phyloP scores from a whole-genome alignment of 2,329 filamentous ascomycete species.

The Teratosphaeriaceae sp. region DNA sequence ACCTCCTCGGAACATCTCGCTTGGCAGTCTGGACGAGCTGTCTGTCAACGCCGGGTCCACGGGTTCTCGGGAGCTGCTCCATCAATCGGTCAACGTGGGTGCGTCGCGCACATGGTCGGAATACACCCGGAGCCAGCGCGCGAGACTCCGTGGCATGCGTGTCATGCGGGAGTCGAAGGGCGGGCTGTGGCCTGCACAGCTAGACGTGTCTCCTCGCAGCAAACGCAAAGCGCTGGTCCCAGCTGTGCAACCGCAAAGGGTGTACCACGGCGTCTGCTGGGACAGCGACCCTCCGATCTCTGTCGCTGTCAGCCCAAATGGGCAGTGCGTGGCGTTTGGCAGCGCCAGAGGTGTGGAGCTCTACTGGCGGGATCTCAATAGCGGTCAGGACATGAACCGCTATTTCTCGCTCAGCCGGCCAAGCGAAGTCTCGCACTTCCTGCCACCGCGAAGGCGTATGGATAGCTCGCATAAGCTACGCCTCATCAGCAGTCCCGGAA shows the following conservation, averaged over 20 bases:
- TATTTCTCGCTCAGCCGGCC: constrained; percentile 4
- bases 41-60: constrained; percentile 4
- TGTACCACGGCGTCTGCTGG: constrained; percentile 3
- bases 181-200: not conserved
- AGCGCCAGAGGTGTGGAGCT: constrained; percentile 5
- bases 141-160: constrained; percentile 4
- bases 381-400: constrained; percentile 4
- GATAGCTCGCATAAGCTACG: constrained; percentile 4
- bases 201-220: not conserved
- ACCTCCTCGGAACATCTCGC: not conserved
- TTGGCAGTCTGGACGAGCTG: not conserved
- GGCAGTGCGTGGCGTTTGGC: constrained; percentile 7
- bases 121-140: not conserved
- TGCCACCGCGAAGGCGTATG: constrained; percentile 1
- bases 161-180: not conserved
- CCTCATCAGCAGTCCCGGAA: constrained; percentile 6
- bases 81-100: not conserved
- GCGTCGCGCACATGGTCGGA: constrained; percentile 1
- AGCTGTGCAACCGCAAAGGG: not conserved
- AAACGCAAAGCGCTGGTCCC: not conserved
- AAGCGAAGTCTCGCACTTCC: constrained; percentile 5
- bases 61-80: not conserved
- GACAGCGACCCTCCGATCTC: constrained; percentile 6
- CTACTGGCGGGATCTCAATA: constrained; percentile 5
- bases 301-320: constrained; percentile 5